Evolutionary conservation across 495 filamentous ascomycete genomes (phyloP), one percentile per base, ranked within the genome.

Genomic region (Annulohypoxylon stygium): DNA sequence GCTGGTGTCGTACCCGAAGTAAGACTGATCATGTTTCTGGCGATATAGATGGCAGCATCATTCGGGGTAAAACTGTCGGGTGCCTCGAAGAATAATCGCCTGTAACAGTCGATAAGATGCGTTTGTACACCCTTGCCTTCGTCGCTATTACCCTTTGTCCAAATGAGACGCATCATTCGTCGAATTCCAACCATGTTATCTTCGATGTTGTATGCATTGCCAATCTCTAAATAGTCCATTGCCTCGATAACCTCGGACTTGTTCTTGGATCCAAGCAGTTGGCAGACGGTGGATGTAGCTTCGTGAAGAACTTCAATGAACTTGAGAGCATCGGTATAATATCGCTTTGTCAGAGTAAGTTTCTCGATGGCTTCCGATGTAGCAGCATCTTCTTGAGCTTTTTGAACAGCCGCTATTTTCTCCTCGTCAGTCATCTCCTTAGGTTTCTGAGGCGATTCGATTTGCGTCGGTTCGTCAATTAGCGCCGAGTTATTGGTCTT

Each of bases 111-210:
- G 67, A 99, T 97, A 16, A 99, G 88, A 81, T 98, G 97, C 2
- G 93, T 92, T 77, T 98, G 96, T 2, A 99, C 94, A 50, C 96
- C 96, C 81, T 99, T 99, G 64, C 96, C 96, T 85, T 99, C 96
- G 76, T 99, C 96, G 75, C 93, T 97, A 81, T 98, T 98, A 60
- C 95, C 96, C 82, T 99, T 99, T 18, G 97, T 98, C 96, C 96
- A 99, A 79, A 99, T 98, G 45, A 98, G 85, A 45, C 94, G 88
- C 47, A 99, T 88, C 96, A 99, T 99, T 61, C 93, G 88, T 48
- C 94, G 89, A 73, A 98, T 97, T 61, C 96, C 96, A 61, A 90
- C 78, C 78, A 95, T 93, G 69, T 96, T 93, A 55, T 94, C 93
- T 79, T 97, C 93, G 50, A 99, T 89, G 79, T 95, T 95, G 87